A percentile compares a stretch with the other conserved stretches of the same genome.
phyloP scores from a whole-genome alignment of 805 yeast genomes.

The Candida germanica region DNA sequence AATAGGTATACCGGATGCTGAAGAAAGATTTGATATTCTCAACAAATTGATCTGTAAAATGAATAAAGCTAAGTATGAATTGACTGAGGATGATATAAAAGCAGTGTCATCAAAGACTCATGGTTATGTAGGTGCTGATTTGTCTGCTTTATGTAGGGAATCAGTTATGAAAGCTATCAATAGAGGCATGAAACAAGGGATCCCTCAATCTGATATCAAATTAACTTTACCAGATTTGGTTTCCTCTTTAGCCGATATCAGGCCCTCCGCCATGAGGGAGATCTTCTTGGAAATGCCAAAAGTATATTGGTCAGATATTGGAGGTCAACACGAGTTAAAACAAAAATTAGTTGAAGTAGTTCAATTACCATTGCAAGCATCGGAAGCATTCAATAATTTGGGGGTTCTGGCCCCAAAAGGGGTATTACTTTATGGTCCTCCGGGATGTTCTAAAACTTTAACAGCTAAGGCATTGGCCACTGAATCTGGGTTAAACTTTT shows the following conservation, averaged over 20 bases:
- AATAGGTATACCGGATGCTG: slow-evolving; percentile 87
- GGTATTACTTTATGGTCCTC: slow-evolving; percentile 91
- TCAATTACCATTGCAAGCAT: slow-evolving; percentile 82
- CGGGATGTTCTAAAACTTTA: slow-evolving; percentile 94
- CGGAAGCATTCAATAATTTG: slow-evolving; percentile 67
- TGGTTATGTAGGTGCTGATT: slow-evolving; percentile 97
- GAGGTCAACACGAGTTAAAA: slow-evolving; percentile 87
- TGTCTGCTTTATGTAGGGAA: slow-evolving; percentile 83
- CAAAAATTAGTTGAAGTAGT: slow-evolving; percentile 83
- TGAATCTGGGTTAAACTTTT: slow-evolving; percentile 88
- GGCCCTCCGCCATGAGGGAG: slow-evolving; percentile 97
- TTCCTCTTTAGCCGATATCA: slow-evolving; percentile 68
- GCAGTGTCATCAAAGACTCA: slow-evolving; percentile 75
- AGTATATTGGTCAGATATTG: slow-evolving; percentile 90
- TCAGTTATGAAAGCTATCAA: slow-evolving; percentile 81
- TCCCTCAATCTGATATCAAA: slow-evolving; percentile 35
- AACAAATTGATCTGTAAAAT: slow-evolving; percentile 55
- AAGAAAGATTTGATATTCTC: slow-evolving; percentile 73
- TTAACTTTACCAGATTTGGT: slow-evolving; percentile 61
- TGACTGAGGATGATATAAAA: slow-evolving; percentile 56
- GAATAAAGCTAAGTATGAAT: slow-evolving; percentile 41
- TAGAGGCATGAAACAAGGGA: slow-evolving; percentile 42
- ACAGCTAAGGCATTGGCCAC: slow-evolving; percentile 95
- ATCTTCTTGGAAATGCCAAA: slow-evolving; percentile 92
- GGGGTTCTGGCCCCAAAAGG: slow-evolving; percentile 95